Percentiles rank a stretch among this genome's conserved stretches.
Evolutionary conservation across 139 green algal genomes (phyloP).

Genomic region (Chlamydomonas sp.): DNA sequence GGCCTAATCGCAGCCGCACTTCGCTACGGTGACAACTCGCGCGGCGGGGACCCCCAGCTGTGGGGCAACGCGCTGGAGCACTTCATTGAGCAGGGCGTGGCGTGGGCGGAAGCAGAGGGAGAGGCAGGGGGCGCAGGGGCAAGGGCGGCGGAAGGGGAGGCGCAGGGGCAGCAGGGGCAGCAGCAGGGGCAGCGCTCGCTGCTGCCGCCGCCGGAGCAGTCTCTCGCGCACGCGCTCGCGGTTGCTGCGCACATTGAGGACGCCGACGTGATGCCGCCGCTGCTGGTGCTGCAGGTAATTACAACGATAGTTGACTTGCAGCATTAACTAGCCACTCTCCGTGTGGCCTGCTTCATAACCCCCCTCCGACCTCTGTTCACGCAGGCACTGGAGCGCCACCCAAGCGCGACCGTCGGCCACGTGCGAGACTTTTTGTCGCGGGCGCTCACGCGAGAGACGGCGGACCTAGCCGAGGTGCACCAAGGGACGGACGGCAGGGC

Average conservation of each 20-base stretch:
- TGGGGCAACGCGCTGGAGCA: conserved; percentile 64
- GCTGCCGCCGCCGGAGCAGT: no score
- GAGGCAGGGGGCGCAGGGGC: no score
- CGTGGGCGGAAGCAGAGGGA: conserved; percentile 2
- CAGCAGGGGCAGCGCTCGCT: no score
- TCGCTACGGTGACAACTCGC: conserved; percentile 56
- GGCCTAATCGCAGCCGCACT: conserved; percentile 68
- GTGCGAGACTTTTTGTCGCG: no score
- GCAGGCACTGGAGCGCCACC: no score
- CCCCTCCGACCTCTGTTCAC: no score
- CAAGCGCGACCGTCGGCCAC: no score
- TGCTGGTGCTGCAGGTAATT: conserved; percentile 84
- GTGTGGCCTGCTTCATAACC: no score
- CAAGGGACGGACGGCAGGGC: no score
- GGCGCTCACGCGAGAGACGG: no score
- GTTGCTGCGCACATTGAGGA: conserved; percentile 75
- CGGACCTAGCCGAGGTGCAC: no score
- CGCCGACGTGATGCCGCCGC: conserved; percentile 70
- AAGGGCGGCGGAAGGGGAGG: background rate
- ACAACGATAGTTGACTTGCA: conserved; percentile 59
- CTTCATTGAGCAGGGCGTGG: conserved; percentile 23
- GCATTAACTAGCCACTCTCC: conserved; percentile 61
- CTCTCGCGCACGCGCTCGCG: conserved; percentile 30
- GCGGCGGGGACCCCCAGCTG: conserved; percentile 70
- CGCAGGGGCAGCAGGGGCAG: no score